Evolutionary conservation across 345 rosid genomes (phyloP).

Genomic region (Draba incana): DNA sequence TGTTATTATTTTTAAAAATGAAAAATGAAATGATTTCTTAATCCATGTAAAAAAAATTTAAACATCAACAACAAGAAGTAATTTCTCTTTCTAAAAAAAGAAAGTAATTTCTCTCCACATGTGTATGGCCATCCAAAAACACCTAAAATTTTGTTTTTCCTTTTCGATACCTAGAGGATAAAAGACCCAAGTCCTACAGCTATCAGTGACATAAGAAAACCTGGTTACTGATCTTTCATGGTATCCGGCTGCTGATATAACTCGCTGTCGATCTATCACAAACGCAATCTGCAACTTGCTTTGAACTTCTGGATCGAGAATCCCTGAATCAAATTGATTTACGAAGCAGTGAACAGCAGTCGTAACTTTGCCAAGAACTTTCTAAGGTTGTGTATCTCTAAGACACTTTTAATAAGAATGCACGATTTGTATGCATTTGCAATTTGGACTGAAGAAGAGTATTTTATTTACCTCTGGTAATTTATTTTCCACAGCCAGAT

Average conservation of each 20-base stretch:
- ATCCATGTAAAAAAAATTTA: too few relatives aligned
- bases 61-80: too few relatives aligned
- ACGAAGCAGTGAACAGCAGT: background rate
- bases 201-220: slow-evolving; percentile 39
- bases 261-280: slow-evolving; percentile 55
- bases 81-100: too few relatives aligned
- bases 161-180: slow-evolving; percentile 41
- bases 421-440: background rate
- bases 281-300: slow-evolving; percentile 56
- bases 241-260: slow-evolving; percentile 42
- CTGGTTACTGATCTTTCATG: slow-evolving; percentile 34
- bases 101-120: too few relatives aligned
- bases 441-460: slow-evolving; percentile 13
- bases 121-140: too few relatives aligned
- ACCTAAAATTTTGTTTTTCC: slow-evolving; percentile 31
- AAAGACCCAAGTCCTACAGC: slow-evolving; percentile 53
- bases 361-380: background rate
- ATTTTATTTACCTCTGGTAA: slow-evolving; percentile 62
- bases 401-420: background rate
- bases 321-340: slow-evolving; percentile 46
- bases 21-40: too few relatives aligned
- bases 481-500: slow-evolving; percentile 62
- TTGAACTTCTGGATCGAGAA: slow-evolving; percentile 63
- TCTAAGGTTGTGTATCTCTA: background rate
- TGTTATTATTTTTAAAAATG: too few relatives aligned